A percentile compares a stretch with the other conserved stretches of the same genome.
These are phyloP conservation scores for Primulina tabacum DNA, from an alignment of 257 asterid species.

Conservation along the genomic window DNA sequence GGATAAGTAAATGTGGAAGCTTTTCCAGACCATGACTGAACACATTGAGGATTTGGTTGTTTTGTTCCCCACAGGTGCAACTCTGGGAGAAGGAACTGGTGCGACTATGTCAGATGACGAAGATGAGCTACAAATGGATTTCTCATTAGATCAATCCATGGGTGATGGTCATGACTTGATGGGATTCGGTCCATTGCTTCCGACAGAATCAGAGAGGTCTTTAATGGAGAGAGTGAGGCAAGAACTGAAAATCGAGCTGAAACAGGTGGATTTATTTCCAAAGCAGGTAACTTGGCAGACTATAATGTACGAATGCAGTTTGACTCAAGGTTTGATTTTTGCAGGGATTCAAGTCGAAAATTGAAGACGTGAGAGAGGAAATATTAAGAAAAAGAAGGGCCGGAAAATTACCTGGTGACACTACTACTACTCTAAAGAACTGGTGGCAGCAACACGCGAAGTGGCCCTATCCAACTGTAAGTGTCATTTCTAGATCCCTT, in stretches of 20 bases:
- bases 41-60: neutral
- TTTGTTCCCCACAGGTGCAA: slow-evolving; percentile 45
- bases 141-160: slow-evolving; percentile 69
- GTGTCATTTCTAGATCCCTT: slow-evolving; percentile 8
- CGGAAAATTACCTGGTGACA: slow-evolving; percentile 91
- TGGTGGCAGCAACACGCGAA: slow-evolving; percentile 99
- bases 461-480: slow-evolving; percentile 99
- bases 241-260: slow-evolving; percentile 85
- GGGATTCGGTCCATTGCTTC: slow-evolving; percentile 95
- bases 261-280: slow-evolving; percentile 51
- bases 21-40: neutral
- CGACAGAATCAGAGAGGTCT: slow-evolving; percentile 90
- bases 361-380: slow-evolving; percentile 95
- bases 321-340: neutral
- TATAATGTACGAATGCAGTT: neutral
- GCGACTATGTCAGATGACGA: slow-evolving; percentile 98
- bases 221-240: slow-evolving; percentile 96
- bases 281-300: neutral
- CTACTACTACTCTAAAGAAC: slow-evolving; percentile 75
- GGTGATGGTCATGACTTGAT: slow-evolving; percentile 66
- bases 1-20: neutral
- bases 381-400: slow-evolving; percentile 92
- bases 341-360: slow-evolving; percentile 93
- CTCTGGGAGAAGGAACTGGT: slow-evolving; percentile 78
- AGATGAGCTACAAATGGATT: slow-evolving; percentile 74